These are phyloP conservation scores for Yamadazyma tumulicola DNA, from an alignment of 805 yeast genomes.

Conservation along the genomic window DNA sequence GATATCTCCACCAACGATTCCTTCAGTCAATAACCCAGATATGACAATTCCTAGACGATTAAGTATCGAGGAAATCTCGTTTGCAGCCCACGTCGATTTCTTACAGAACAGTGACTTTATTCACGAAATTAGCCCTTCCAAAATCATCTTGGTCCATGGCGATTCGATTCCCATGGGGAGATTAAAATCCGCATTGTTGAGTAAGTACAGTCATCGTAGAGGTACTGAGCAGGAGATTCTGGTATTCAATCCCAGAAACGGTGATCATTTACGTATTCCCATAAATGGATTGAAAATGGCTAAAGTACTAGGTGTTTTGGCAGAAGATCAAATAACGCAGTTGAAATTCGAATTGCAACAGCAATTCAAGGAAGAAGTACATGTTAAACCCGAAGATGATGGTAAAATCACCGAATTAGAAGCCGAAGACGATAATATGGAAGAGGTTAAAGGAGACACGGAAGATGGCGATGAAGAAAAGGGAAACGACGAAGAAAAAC, in stretches of 20 bases:
- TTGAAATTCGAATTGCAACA: slow-evolving; percentile 53
- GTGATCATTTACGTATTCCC: slow-evolving; percentile 71
- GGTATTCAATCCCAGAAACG: slow-evolving; percentile 88
- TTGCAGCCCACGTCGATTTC: slow-evolving; percentile 99
- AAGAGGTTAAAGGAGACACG: slow-evolving; percentile 10
- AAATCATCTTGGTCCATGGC: slow-evolving; percentile 92
- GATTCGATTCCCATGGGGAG: slow-evolving; percentile 99
- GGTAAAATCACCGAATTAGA: slow-evolving; percentile 10
- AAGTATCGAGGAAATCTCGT: slow-evolving; percentile 87
- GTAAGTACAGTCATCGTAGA: slow-evolving; percentile 76
- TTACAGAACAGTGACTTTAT: slow-evolving; percentile 90
- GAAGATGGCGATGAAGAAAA: slow-evolving; percentile 7
- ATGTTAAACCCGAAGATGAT: slow-evolving; percentile 19
- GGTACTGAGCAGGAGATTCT: slow-evolving; percentile 87
- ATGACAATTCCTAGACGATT: slow-evolving; percentile 81
- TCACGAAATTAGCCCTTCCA: slow-evolving; percentile 78
- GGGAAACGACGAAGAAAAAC: slow-evolving; percentile 10
- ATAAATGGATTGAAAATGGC: slow-evolving; percentile 85
- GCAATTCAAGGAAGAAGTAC: slow-evolving; percentile 42
- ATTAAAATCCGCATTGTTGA: slow-evolving; percentile 83
- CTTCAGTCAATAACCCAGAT: slow-evolving; percentile 78
- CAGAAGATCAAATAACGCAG: slow-evolving; percentile 37
- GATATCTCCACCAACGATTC: slow-evolving; percentile 88
- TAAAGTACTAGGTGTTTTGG: slow-evolving; percentile 56
- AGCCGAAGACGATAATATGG: slow-evolving; percentile 36